Evolutionary conservation across 306 rosid species (phyloP), one percentile per base, ranked within the genome.

Genomic region (Vigna hirtella): DNA sequence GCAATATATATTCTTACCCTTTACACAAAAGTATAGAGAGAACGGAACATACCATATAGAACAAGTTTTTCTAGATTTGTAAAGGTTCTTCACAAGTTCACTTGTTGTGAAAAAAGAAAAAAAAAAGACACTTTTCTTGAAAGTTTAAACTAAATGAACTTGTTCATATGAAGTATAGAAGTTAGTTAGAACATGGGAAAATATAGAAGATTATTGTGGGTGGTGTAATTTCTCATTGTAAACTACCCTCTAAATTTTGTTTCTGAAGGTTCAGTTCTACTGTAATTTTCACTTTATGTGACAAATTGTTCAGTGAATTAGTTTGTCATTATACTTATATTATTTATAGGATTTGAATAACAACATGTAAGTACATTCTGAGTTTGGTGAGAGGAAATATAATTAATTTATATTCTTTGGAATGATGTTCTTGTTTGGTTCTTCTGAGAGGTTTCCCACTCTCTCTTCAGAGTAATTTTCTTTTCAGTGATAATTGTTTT

Each of bases 101-200:
- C 75, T 76, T 66, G 72, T 61, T 66, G 67, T 59, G 9, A 36
- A 69, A 59, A 75, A 4, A 66, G 6, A 8, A 75, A 10, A 74
- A 14, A 8, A 74, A 14, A 8, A 74, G 26, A 73, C 48, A 32
- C 47, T 58, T 59, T 49, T 42, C 26, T 48, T 78, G 76, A 70
- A 85, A 73, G 59, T 17, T 45, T 13, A 45, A 45, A 49, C 50
- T 82, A 65, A 59, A 47, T 79, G 66, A 79, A 16, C 36, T 28
- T 90, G 87, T 88, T 83, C 59, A 84, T 83, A 78, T 57, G 83
- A 72, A 79, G 32, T n/a, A 64, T 34, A 56, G 48, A 76, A 20
- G 63, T 73, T 73, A 43, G 18, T 1, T 70, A 78, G 80, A 76
- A 77, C 30, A 18, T 64, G 65, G 71, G 71, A 79, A 48, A 32